Evolutionary conservation across 2,329 filamentous ascomycete genomes (phyloP).

Genomic region (Talaromyces sp.): DNA sequence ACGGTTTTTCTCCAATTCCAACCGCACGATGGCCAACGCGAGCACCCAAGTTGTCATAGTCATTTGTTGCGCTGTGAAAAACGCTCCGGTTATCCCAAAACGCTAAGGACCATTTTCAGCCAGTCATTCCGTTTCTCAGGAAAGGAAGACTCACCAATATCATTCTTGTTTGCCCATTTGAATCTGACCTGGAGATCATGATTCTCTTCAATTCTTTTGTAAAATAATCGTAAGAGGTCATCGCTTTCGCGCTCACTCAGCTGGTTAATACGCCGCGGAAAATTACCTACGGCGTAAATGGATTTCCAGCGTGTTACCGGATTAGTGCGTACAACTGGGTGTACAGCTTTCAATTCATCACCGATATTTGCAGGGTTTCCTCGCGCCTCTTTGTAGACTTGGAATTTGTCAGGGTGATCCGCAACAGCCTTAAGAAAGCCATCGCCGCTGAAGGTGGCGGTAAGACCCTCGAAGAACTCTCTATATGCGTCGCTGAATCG

Average conservation of each 20-base stretch:
- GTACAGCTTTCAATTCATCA: constrained; percentile 51
- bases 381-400: constrained; percentile 32
- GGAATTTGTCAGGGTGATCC: constrained; percentile 30
- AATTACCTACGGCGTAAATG: constrained; percentile 37
- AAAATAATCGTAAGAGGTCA: constrained; percentile 38
- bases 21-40: constrained; percentile 55
- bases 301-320: constrained; percentile 46
- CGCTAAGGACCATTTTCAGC: constrained; percentile 35
- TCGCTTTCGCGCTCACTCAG: constrained; percentile 37
- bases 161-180: constrained; percentile 44
- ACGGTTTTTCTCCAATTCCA: constrained; percentile 58
- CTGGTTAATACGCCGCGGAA: constrained; percentile 35
- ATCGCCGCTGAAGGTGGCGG: constrained; percentile 38
- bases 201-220: constrained; percentile 43
- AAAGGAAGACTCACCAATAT: constrained; percentile 32
- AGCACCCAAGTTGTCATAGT: constrained; percentile 54
- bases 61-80: constrained; percentile 59
- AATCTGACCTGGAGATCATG: constrained; percentile 47
- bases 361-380: constrained; percentile 63
- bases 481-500: constrained; percentile 43
- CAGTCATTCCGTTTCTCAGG: not conserved
- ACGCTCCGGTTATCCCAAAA: constrained; percentile 64
- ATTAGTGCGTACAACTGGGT: constrained; percentile 57
- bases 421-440: constrained; percentile 33
- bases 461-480: constrained; percentile 44